These are phyloP conservation scores for Arthrobotrys conoides DNA, from an alignment of 2,329 filamentous ascomycete species.

Conservation along the genomic window DNA sequence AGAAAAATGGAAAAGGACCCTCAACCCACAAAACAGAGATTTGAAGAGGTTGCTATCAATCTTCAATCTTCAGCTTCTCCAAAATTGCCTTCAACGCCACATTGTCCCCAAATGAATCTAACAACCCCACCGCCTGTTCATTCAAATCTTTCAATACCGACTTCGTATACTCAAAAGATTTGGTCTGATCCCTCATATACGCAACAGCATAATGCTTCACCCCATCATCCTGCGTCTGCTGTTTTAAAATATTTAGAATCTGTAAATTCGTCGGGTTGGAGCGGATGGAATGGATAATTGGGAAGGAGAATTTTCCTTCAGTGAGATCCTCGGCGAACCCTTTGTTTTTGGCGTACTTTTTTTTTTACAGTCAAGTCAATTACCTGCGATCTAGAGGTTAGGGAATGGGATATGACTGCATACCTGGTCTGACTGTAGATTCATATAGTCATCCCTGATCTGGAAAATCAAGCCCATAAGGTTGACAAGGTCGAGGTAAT, in stretches of 20 bases:
- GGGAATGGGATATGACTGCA: slow-evolving; percentile 47
- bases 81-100: slow-evolving; percentile 72
- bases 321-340: slow-evolving; percentile 95
- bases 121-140: slow-evolving; percentile 75
- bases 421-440: slow-evolving; percentile 72
- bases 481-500: slow-evolving; percentile 88
- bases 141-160: slow-evolving; percentile 77
- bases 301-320: slow-evolving; percentile 97
- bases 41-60: neutral
- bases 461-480: slow-evolving; percentile 88
- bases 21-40: slow-evolving; percentile 2
- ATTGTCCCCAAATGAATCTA: slow-evolving; percentile 75
- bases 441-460: slow-evolving; percentile 94
- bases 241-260: slow-evolving; percentile 91
- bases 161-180: slow-evolving; percentile 88
- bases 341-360: slow-evolving; percentile 85
- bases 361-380: neutral
- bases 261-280: slow-evolving; percentile 80
- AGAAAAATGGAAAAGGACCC: neutral
- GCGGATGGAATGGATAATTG: slow-evolving; percentile 92
- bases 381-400: neutral
- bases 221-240: slow-evolving; percentile 86
- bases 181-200: slow-evolving; percentile 86
- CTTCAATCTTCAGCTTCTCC: slow-evolving; percentile 49
- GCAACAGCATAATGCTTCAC: slow-evolving; percentile 91